These are phyloP conservation scores for Penicillium sp. DNA, from an alignment of 2,329 filamentous ascomycete genomes.

Conservation along the genomic window DNA sequence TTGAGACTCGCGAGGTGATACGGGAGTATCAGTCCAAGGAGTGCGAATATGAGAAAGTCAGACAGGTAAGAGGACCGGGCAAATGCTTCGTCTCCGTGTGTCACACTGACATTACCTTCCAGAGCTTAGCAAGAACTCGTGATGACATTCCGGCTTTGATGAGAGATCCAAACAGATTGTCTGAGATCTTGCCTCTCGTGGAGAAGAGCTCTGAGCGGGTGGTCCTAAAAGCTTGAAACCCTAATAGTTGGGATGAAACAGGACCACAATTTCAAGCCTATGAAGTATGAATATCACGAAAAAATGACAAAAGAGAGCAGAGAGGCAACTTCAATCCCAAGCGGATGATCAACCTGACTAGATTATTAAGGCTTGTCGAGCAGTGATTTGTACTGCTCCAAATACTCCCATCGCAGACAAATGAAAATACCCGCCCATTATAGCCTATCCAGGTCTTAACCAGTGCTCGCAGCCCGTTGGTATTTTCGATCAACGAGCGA, in stretches of 20 bases:
- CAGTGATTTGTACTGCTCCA: too few species aligned
- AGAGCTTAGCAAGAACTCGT: conserved; percentile 58
- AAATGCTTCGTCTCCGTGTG: not conserved
- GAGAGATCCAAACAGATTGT: conserved; percentile 76
- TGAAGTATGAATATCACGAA: not conserved
- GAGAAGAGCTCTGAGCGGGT: conserved; percentile 65
- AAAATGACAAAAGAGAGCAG: not conserved
- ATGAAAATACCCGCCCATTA: too few species aligned
- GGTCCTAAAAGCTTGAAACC: conserved; percentile 25
- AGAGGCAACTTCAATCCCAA: not conserved
- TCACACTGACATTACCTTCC: conserved; percentile 10
- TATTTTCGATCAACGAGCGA: too few species aligned
- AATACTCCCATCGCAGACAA: too few species aligned
- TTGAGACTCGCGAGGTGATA: conserved; percentile 74
- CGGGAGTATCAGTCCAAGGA: conserved; percentile 91
- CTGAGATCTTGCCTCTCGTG: conserved; percentile 69
- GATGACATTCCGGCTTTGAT: conserved; percentile 76
- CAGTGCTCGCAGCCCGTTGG: too few species aligned
- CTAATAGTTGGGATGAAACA: not conserved
- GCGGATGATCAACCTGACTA: not conserved
- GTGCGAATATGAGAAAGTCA: conserved; percentile 74
- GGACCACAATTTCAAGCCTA: not conserved
- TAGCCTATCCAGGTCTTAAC: too few species aligned
- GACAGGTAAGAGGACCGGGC: conserved; percentile 56
- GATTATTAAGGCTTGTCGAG: too few species aligned